A percentile compares a stretch with the other conserved stretches of the same genome.
Evolutionary conservation across 1,139 yeast genomes (phyloP).

Genomic region (Geotrichum histeridarum): DNA sequence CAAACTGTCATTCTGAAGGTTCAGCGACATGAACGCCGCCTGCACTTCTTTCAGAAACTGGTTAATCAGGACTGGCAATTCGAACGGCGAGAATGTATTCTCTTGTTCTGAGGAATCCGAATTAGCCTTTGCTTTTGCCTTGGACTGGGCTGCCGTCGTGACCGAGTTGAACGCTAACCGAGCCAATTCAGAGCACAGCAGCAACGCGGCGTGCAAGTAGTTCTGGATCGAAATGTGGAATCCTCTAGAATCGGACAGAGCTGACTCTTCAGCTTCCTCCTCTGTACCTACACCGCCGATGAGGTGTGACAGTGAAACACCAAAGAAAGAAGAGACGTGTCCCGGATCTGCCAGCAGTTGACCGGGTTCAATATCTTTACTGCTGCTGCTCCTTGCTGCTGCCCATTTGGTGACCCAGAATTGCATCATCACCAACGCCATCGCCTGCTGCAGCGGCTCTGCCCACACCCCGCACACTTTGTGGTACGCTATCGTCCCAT

Average conservation of each 20-base stretch:
- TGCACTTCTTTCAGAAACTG: constrained; percentile 33
- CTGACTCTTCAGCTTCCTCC: neutral
- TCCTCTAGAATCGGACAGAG: constrained; percentile 8
- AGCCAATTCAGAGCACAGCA: constrained; percentile 31
- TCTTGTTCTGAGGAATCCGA: neutral
- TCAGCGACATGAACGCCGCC: constrained; percentile 32
- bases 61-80: constrained; percentile 22
- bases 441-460: constrained; percentile 27
- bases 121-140: neutral
- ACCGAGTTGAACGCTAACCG: constrained; percentile 35
- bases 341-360: constrained; percentile 21
- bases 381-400: neutral
- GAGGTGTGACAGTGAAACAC: constrained; percentile 10
- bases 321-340: constrained; percentile 22
- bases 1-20: constrained; percentile 35
- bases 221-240: constrained; percentile 23
- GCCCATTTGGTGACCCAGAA: constrained; percentile 23
- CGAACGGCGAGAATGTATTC: neutral
- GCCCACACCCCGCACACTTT: constrained; percentile 29
- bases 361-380: neutral
- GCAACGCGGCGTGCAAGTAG: constrained; percentile 33
- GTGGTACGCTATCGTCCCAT: constrained; percentile 26
- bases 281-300: too few species aligned
- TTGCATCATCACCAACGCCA: constrained; percentile 21
- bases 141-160: constrained; percentile 25